Conservation (phyloP, 1,284 basidiomycete species). For the Vanrija sp. region DNA sequence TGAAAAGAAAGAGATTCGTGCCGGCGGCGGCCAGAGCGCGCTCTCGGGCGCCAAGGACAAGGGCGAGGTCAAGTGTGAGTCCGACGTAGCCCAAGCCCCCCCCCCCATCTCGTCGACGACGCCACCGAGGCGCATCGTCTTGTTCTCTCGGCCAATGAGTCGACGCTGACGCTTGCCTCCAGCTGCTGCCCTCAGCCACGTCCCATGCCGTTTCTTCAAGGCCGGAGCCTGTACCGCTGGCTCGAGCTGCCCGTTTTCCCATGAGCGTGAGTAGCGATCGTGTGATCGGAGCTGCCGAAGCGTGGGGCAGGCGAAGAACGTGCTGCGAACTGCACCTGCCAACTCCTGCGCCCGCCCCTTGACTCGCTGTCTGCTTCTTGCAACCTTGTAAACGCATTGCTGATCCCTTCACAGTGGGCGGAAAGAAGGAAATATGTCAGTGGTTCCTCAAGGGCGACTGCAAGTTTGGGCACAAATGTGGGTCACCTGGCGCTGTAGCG, state of each 20-base stretch:
- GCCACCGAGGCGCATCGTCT: too few species aligned
- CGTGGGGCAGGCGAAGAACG: too few species aligned
- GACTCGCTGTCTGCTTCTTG: too few species aligned
- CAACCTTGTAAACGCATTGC: background rate
- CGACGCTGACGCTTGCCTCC: background rate
- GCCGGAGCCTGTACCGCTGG: conserved; percentile 90
- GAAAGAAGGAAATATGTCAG: conserved; percentile 85
- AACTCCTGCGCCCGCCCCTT: too few species aligned
- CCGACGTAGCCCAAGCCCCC: too few species aligned
- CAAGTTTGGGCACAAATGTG: conserved; percentile 95
- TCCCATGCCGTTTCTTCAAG: conserved; percentile 98
- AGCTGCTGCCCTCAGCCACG: conserved; percentile 67
- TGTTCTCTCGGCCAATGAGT: background rate
- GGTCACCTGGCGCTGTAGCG: conserved; percentile 17
- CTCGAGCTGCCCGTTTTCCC: conserved; percentile 92
- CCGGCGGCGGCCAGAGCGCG: conserved; percentile 5
- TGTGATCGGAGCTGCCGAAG: too few species aligned
- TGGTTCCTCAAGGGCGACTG: conserved; percentile 86
- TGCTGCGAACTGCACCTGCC: too few species aligned
- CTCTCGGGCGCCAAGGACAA: conserved; percentile 18
- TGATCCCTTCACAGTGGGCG: conserved; percentile 55
- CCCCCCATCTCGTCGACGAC: too few species aligned
- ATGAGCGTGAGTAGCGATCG: conserved; percentile 49
- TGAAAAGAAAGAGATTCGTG: conserved; percentile 31
- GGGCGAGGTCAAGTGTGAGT: conserved; percentile 11